Conservation (phyloP, 129 eudicot species). For the Arctium minus region DNA sequence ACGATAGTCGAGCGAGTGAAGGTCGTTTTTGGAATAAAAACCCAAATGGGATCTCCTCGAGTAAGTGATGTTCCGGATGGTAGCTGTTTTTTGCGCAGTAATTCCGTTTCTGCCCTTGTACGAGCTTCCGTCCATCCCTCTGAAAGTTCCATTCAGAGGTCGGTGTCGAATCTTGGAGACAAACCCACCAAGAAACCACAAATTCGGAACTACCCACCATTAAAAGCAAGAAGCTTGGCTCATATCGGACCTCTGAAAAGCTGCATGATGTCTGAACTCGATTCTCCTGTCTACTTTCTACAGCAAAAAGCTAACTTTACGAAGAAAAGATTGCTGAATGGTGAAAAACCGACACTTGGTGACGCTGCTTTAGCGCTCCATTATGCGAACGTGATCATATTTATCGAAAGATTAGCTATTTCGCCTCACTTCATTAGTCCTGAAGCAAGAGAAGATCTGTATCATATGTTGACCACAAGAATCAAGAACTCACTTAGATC, state of each 20-base stretch:
- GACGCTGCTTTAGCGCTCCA: slow-evolving; percentile 77
- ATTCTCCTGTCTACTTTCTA: slow-evolving; percentile 29
- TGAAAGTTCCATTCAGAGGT: slow-evolving; percentile 34
- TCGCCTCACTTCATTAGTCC: slow-evolving; percentile 77
- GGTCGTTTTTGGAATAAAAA: slow-evolving; percentile 36
- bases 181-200: slow-evolving; percentile 25
- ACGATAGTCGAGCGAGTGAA: slow-evolving; percentile 66
- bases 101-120: slow-evolving; percentile 48
- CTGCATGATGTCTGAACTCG: slow-evolving; percentile 63
- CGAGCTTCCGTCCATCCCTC: slow-evolving; percentile 48
- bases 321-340: slow-evolving; percentile 28
- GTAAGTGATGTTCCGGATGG: slow-evolving; percentile 13
- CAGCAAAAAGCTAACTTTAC: background rate
- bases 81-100: slow-evolving; percentile 42
- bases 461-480: slow-evolving; percentile 66
- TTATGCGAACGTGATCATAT: slow-evolving; percentile 74
- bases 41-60: slow-evolving; percentile 12
- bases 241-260: slow-evolving; percentile 50
- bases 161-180: slow-evolving; percentile 58
- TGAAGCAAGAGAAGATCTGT: slow-evolving; percentile 86
- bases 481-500: slow-evolving; percentile 55
- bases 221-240: slow-evolving; percentile 43
- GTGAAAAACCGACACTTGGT: slow-evolving; percentile 59
- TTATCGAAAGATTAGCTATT: slow-evolving; percentile 69
- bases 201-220: slow-evolving; percentile 30